Conservation (phyloP, 2,329 filamentous ascomycete genomes). For the Emmonsiellopsis sp. region DNA sequence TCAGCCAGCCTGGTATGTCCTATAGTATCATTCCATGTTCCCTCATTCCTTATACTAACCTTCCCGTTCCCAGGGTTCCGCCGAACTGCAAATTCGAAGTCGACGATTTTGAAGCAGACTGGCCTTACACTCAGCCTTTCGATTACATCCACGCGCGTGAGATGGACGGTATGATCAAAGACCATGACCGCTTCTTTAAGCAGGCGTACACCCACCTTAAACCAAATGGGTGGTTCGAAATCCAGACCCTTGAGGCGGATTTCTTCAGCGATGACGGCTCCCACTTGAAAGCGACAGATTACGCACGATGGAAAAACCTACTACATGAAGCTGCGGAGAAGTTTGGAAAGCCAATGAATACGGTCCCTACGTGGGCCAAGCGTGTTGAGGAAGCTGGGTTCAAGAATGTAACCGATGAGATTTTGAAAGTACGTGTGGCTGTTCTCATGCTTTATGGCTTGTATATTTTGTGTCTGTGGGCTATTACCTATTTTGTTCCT, state of each 20-base stretch:
- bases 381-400: too few species aligned
- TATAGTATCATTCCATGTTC: too few species aligned
- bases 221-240: not conserved
- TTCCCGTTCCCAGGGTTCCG: not conserved
- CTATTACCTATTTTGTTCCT: too few species aligned
- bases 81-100: not conserved
- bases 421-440: too few species aligned
- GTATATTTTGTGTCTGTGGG: too few species aligned
- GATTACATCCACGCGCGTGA: not conserved
- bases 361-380: too few species aligned
- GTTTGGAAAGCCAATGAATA: too few species aligned
- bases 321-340: too few species aligned
- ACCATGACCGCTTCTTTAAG: not conserved
- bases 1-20: conserved; percentile 10
- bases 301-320: too few species aligned
- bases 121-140: not conserved
- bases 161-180: not conserved
- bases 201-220: not conserved
- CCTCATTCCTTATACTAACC: not conserved
- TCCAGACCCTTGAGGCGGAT: not conserved
- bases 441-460: too few species aligned
- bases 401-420: too few species aligned
- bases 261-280: not conserved
- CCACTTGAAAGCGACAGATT: not conserved
- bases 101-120: not conserved